Base-by-base conservation (phyloP, 2,329 filamentous ascomycete genomes). In the Ophiostoma ulmi region DNA sequence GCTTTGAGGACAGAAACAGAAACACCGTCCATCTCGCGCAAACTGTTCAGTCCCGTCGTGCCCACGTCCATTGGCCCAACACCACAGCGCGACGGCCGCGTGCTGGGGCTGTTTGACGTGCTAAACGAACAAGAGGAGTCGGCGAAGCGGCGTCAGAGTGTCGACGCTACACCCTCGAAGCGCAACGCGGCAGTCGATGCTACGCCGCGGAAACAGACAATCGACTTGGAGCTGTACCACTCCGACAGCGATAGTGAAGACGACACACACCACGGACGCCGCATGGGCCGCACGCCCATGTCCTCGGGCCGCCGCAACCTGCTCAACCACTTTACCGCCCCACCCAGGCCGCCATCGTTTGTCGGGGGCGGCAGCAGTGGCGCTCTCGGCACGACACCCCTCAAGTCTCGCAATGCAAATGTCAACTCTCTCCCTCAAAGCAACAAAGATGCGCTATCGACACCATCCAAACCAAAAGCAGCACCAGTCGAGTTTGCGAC, bases 91-190 rank as follows among this genome's bases (percentile, higher is more conserved):
- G 90, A 94, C 77, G 92, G 92, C 38, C 87, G 87, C 26, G 89
- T 93, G 0, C 83, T 95, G 2, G 91, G 92, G 5, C 80, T 95
- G 22, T 95, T 95, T 77, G 92, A 94, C 76, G 80, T 91, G 13
- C 80, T 93, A 8, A 80, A 82, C 36, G 83, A 86, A 71, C 81
- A 82, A 61, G 82, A 83, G 31, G 78, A 83, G 35, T 81, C 80
- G 41, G 52, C 38, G 36, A 36, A 52, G 31, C 38, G 67, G 22
- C 48, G 41, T 4, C 55, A 17, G 22, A 22, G 66, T 6, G 39
- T 72, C 11, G 71, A 66, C 1, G 70, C 71, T 5, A 85, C 84
- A 5, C 85, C 86, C 0, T 84, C 85, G 5, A 84, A 81, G 68
- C 82, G 71, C 8, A 14, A 22, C 13, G 22, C 44, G n/a, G 74